Percentiles rank a stretch among this genome's conserved stretches.
These are phyloP conservation scores for Mimosa pudica DNA, from an alignment of 306 rosid species.

Conservation along the genomic window DNA sequence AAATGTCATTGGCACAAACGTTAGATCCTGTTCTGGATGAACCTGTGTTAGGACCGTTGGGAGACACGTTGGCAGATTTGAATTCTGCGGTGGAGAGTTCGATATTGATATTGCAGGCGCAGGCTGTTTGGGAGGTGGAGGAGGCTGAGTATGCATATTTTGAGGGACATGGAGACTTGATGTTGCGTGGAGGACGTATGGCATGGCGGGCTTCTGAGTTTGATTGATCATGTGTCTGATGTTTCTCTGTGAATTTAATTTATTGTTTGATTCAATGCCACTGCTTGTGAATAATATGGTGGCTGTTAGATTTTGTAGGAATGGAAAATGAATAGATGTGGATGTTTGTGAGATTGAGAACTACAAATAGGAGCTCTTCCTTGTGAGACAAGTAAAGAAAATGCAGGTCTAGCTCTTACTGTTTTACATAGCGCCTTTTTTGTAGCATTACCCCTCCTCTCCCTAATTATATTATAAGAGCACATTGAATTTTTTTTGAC, in stretches of 20 bases:
- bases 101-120: conserved; percentile 41
- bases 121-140: not conserved
- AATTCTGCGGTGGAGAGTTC: conserved; percentile 45
- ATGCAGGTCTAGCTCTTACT: not conserved
- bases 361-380: not conserved
- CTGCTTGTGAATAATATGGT: not conserved
- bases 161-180: conserved; percentile 8
- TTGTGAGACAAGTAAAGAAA: not conserved
- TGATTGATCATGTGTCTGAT: not conserved
- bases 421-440: too few species aligned
- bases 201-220: conserved; percentile 16
- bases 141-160: conserved; percentile 1
- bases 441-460: too few species aligned
- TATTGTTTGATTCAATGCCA: not conserved
- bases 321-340: not conserved
- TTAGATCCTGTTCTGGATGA: conserved; percentile 45
- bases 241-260: not conserved
- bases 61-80: conserved; percentile 48
- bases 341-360: not conserved
- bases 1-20: conserved; percentile 49
- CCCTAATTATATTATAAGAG: too few species aligned
- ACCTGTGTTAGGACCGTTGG: conserved; percentile 49
- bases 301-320: not conserved
- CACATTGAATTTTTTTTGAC: too few species aligned
- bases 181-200: conserved; percentile 17